Base-by-base conservation (phyloP, 2,329 filamentous ascomycete species). In the Tolypocladium pustulatum region DNA sequence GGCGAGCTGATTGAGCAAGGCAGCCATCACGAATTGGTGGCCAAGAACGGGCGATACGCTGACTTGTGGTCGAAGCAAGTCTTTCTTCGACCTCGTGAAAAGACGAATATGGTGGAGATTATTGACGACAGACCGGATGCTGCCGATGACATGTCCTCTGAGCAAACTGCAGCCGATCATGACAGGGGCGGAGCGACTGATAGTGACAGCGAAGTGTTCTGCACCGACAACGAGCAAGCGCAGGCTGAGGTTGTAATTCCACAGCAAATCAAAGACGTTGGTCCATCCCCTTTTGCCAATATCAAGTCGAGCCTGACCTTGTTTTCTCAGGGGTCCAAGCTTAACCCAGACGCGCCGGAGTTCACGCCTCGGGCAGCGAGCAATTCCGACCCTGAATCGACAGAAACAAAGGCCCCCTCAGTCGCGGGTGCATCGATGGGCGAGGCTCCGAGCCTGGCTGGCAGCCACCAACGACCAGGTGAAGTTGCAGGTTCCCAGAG, bases 41-140 rank as follows among this genome's bases (percentile, higher is more conserved):
- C 74, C 13, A 72, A 76, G n/a, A 75, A 79, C 9, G 85, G 86
- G 2, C 80, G 82, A 71, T 89, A 88, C 64, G 78, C 80, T 30
- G 80, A 82, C 57, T 71, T 89, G 37, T 89, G 86, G 86, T 81
- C 81, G 4, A 85, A 84, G 65, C 84, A 87, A 65, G 75, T 81
- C 22, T 82, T 82, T 64, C 69, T 80, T 46, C 78, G 76, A 60
- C 72, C 79, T 1, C 80, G 79, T 60, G 77, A 79, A 38, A 52
- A 57, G 22, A 17, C 52, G 6, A 37, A 62, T 13, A 46, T 51
- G 17, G 41, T 56, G 32, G 56, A 59, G 13, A 43, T 58, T 12
- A 56, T 60, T 22, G 60, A 63, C 30, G 60, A 62, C 27, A 54
- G 61, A 60, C 61, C 62, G 46, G 66, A 65, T 56, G 61, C 73